Evolutionary conservation across 768 basidiomycete species (phyloP).

Genomic region (Kwoniella dejecticola): DNA sequence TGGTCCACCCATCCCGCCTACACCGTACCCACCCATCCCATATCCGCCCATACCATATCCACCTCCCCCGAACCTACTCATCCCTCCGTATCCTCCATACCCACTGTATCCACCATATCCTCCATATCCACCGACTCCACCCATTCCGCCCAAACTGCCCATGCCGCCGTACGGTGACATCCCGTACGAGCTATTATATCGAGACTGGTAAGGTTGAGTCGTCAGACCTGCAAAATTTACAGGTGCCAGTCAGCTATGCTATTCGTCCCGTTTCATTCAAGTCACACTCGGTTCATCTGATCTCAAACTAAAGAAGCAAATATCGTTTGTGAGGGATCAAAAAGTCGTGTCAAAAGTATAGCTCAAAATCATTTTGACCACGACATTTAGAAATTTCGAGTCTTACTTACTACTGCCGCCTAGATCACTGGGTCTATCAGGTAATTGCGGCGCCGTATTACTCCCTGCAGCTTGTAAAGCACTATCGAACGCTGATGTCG

Average conservation of each 20-base stretch:
- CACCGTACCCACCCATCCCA: slow-evolving; percentile 42
- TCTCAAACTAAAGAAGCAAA: no score
- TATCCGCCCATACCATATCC: slow-evolving; percentile 47
- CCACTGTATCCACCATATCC: slow-evolving; percentile 57
- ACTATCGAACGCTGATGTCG: slow-evolving; percentile 36
- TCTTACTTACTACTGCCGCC: slow-evolving; percentile 13
- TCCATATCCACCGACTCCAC: slow-evolving; percentile 57
- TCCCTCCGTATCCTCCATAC: slow-evolving; percentile 52
- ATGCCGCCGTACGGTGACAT: slow-evolving; percentile 31
- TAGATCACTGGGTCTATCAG: slow-evolving; percentile 45
- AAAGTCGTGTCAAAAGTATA: no score
- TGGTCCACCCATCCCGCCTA: slow-evolving; percentile 62
- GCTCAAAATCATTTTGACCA: no score
- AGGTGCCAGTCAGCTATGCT: no score
- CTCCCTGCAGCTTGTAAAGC: slow-evolving; percentile 31
- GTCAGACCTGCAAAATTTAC: slow-evolving; percentile 4
- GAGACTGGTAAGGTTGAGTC: slow-evolving; percentile 8
- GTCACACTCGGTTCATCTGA: neutral
- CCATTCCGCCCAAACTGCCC: slow-evolving; percentile 46
- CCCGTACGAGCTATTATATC: slow-evolving; percentile 24
- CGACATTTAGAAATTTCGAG: no score
- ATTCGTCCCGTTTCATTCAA: no score
- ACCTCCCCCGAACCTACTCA: slow-evolving; percentile 39
- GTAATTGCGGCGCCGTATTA: slow-evolving; percentile 29
- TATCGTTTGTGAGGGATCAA: no score